Base-by-base conservation (phyloP, 495 filamentous ascomycete species). In the Penicillium verhagenii region DNA sequence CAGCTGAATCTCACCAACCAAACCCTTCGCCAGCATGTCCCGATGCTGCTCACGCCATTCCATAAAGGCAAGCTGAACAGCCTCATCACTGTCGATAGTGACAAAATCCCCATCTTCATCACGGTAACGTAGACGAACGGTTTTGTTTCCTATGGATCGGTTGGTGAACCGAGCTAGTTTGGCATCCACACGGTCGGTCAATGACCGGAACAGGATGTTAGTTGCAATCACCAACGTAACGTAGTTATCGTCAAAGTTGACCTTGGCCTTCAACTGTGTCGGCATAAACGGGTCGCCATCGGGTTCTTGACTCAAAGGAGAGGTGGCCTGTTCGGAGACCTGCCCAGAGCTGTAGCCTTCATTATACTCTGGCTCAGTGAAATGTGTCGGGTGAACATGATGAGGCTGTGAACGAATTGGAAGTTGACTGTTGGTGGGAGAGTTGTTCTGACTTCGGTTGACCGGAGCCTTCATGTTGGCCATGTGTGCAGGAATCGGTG, bases 101-200 rank as follows among this genome's bases (percentile, higher is more conserved):
- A 98, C 89, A 63, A 85, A 92, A 64, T 97, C 95, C 10, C 88
- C 89, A 58, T 96, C 91, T 53, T 96, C 92, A 65, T 98, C 95
- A 44, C 85, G 81, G 70, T 97, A 98, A 53, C 89, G 88, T 42
- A 98, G 71, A 68, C 89, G 87, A 56, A 95, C 80, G 47, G 84
- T 85, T 53, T 89, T 89, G 60, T 79, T 82, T 52, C 84, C 83
- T 61, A 96, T 92, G 14, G 88, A 90, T 57, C 86, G 85, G 59
- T 81, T 86, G 8, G 91, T 92, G 57, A 89, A 87, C 40, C 91
- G 82, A 35, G 85, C 86, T 59, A 98, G 81, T 71, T 97, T 97
- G 20, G 89, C 89, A 69, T 97, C 95, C 63, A 98, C 97, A n/a
- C 94, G 91, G 63, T 97, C 92, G 45, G 91, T 89, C 20, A 98